phyloP scores from a whole-genome alignment of 2,329 filamentous ascomycete genomes.

The Chaetomium globosum region DNA sequence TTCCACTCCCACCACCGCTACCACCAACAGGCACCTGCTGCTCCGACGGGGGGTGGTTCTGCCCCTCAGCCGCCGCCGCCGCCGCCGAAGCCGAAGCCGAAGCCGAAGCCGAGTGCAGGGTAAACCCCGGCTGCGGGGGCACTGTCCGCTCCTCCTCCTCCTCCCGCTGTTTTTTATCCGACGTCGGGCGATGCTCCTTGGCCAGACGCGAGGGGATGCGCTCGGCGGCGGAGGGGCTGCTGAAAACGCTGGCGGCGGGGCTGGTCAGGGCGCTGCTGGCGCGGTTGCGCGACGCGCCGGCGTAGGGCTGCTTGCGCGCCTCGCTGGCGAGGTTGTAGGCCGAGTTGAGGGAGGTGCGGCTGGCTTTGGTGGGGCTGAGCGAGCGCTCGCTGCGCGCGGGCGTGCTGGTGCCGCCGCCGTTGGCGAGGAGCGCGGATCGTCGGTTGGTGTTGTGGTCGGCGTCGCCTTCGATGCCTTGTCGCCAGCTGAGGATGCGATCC shows the following conservation, averaged over 20 bases:
- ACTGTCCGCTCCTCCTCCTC: slow-evolving; percentile 37
- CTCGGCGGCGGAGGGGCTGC: slow-evolving; percentile 22
- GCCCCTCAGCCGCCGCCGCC: no score
- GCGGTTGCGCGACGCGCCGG: slow-evolving; percentile 37
- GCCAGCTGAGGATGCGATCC: slow-evolving; percentile 87
- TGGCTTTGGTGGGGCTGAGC: slow-evolving; percentile 55
- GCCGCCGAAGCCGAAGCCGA: no score
- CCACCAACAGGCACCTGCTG: neutral
- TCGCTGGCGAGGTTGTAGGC: slow-evolving; percentile 50
- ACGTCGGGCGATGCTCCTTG: slow-evolving; percentile 7
- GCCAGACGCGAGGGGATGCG: slow-evolving; percentile 21
- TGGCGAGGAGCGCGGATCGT: slow-evolving; percentile 44
- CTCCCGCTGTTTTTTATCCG: slow-evolving; percentile 24
- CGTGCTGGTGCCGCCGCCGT: slow-evolving; percentile 34
- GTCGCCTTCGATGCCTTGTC: slow-evolving; percentile 62
- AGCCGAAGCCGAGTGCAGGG: slow-evolving; percentile 49
- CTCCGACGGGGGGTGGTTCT: slow-evolving; percentile 34
- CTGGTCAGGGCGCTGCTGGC: slow-evolving; percentile 39
- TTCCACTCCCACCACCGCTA: no score
- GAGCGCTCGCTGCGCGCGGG: slow-evolving; percentile 56
- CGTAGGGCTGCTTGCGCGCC: slow-evolving; percentile 50
- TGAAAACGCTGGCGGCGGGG: slow-evolving; percentile 45
- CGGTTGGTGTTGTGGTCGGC: slow-evolving; percentile 36
- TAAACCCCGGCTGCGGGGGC: slow-evolving; percentile 61
- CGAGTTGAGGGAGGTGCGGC: slow-evolving; percentile 43